Percentiles rank a stretch among this genome's conserved stretches.
These are phyloP conservation scores for Collybia sp. DNA, from an alignment of 768 basidiomycete genomes.

Conservation along the genomic window DNA sequence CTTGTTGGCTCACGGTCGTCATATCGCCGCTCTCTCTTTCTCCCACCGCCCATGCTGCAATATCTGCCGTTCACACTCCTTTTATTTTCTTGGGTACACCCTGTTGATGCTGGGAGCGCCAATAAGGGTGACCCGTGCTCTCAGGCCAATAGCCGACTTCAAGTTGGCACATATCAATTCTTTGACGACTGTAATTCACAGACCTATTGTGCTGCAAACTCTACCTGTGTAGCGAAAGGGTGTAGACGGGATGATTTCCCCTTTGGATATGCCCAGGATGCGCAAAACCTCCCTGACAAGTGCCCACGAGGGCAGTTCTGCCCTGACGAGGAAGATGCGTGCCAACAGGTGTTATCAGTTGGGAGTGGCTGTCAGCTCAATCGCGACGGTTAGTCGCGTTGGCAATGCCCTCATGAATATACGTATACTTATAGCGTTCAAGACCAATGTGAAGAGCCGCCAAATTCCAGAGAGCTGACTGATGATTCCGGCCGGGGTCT, in stretches of 20 bases:
- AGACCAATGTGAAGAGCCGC: conserved; percentile 78
- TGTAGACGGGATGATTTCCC: conserved; percentile 79
- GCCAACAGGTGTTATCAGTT: conserved; percentile 54
- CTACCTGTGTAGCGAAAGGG: conserved; percentile 56
- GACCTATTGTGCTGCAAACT: conserved; percentile 55
- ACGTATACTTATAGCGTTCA: conserved; percentile 1
- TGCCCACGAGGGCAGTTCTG: conserved; percentile 69
- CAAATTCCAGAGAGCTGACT: conserved; percentile 56
- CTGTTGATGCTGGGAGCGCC: conserved; percentile 42
- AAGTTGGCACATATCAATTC: conserved; percentile 76
- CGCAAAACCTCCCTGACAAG: conserved; percentile 45
- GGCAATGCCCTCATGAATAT: background rate
- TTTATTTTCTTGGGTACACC: conserved; percentile 30
- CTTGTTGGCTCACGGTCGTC: background rate
- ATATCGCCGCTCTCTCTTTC: background rate
- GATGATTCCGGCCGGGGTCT: conserved; percentile 64
- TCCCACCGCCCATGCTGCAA: conserved; percentile 16
- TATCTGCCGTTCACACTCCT: conserved; percentile 45
- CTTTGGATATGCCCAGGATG: conserved; percentile 52
- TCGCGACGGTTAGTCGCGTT: conserved; percentile 61
- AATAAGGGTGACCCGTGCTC: conserved; percentile 45
- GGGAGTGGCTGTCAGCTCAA: conserved; percentile 78
- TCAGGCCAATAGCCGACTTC: conserved; percentile 57
- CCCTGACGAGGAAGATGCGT: conserved; percentile 76
- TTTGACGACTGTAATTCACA: conserved; percentile 71